These are phyloP conservation scores for Diaporthe vexans DNA, from an alignment of 2,329 filamentous ascomycete species.

Conservation along the genomic window DNA sequence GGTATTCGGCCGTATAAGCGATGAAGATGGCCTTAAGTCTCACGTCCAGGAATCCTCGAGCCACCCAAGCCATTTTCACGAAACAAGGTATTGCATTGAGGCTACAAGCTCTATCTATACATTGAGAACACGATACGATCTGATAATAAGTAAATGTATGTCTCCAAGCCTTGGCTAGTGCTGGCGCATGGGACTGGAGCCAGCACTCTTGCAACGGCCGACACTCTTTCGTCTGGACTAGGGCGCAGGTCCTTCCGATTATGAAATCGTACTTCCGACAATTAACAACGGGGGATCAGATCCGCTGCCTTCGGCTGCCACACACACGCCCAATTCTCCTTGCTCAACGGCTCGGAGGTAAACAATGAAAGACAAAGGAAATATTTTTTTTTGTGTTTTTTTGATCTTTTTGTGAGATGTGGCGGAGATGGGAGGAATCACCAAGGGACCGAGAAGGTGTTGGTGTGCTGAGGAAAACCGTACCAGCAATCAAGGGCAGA, in stretches of 20 bases:
- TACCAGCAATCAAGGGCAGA: background rate
- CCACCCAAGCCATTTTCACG: background rate
- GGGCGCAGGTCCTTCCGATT: conserved; percentile 16
- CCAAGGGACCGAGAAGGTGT: too few species aligned
- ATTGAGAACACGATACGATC: background rate
- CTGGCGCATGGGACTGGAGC: background rate
- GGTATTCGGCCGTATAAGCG: too few species aligned
- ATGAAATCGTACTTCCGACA: conserved; percentile 1
- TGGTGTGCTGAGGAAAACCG: too few species aligned
- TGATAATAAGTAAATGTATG: background rate
- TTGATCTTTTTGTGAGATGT: background rate
- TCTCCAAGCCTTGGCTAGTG: background rate
- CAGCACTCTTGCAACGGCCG: conserved; percentile 10
- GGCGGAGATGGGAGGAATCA: too few species aligned
- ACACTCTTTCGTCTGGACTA: conserved; percentile 19
- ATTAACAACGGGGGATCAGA: conserved; percentile 16
- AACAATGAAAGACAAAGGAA: background rate
- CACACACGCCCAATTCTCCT: conserved; percentile 25
- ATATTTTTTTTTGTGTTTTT: background rate
- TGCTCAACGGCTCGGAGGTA: conserved; percentile 1
- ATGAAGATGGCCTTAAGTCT: background rate
- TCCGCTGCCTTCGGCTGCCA: background rate
- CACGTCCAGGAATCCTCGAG: background rate
- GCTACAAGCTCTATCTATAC: background rate
- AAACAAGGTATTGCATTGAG: background rate